Conservation (phyloP, 352 stramenopile genomes). For the Pythium aquatile region DNA sequence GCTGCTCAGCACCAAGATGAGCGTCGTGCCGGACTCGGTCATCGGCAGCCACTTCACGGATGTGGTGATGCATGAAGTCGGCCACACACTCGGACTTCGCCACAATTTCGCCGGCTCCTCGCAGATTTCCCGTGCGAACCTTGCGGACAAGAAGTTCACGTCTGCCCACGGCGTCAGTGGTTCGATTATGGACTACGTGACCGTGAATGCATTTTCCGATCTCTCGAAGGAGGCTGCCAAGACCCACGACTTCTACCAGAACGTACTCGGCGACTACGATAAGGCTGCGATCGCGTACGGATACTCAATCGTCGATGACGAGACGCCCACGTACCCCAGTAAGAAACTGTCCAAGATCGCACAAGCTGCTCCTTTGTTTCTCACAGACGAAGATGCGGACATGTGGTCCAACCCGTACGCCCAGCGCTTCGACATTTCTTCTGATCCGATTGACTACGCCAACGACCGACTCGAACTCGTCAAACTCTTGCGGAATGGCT, state of each 20-base stretch:
- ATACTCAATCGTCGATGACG: slow-evolving; percentile 49
- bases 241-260: slow-evolving; percentile 69
- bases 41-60: slow-evolving; percentile 66
- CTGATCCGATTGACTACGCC: slow-evolving; percentile 53
- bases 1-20: slow-evolving; percentile 28
- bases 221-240: slow-evolving; percentile 34
- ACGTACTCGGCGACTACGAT: slow-evolving; percentile 71
- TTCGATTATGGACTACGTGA: slow-evolving; percentile 88
- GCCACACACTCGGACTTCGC: slow-evolving; percentile 81
- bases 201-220: slow-evolving; percentile 81
- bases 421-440: slow-evolving; percentile 59
- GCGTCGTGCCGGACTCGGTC: slow-evolving; percentile 51
- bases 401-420: slow-evolving; percentile 45
- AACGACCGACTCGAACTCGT: slow-evolving; percentile 54
- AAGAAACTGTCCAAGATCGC: slow-evolving; percentile 38
- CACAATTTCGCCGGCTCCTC: slow-evolving; percentile 85
- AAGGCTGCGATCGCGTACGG: slow-evolving; percentile 84
- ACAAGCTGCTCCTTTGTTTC: slow-evolving; percentile 49
- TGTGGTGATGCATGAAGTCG: slow-evolving; percentile 89
- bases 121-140: slow-evolving; percentile 45
- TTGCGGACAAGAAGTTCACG: slow-evolving; percentile 54
- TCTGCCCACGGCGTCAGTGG: slow-evolving; percentile 47
- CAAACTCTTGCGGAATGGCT: slow-evolving; percentile 34
- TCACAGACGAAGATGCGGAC: slow-evolving; percentile 59
- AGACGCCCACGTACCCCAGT: slow-evolving; percentile 50